Evolutionary conservation across 768 basidiomycete species (phyloP).

Genomic region (Lentinus brumalis): DNA sequence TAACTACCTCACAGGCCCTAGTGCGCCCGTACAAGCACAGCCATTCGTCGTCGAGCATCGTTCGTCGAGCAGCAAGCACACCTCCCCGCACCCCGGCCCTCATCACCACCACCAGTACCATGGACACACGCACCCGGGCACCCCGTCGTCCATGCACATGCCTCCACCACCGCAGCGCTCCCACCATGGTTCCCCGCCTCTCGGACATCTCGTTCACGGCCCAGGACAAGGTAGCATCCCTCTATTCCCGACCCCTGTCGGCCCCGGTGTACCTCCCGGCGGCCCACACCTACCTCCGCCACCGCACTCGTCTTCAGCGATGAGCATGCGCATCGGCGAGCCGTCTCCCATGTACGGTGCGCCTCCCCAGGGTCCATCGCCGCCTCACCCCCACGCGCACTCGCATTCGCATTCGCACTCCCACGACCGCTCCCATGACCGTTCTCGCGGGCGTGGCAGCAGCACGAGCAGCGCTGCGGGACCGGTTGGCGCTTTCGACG

Average conservation of each 20-base stretch:
- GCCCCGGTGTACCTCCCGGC: constrained; percentile 21
- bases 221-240: constrained; percentile 26
- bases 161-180: constrained; percentile 22
- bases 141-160: constrained; percentile 27
- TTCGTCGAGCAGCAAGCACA: background rate
- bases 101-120: constrained; percentile 25
- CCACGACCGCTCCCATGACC: constrained; percentile 15
- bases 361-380: constrained; percentile 28
- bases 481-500: constrained; percentile 17
- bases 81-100: constrained; percentile 10
- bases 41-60: constrained; percentile 19
- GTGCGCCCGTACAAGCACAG: constrained; percentile 5
- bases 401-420: background rate
- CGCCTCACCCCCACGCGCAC: constrained; percentile 22
- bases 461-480: constrained; percentile 19
- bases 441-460: constrained; percentile 7
- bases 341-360: constrained; percentile 35
- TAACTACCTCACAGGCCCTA: background rate
- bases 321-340: constrained; percentile 22
- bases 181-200: constrained; percentile 9
- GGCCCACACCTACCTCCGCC: constrained; percentile 15
- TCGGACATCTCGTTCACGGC: constrained; percentile 8
- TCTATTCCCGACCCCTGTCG: constrained; percentile 26
- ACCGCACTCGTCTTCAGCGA: constrained; percentile 16
- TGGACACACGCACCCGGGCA: constrained; percentile 24